Conservation (phyloP, 441 rosid genomes). For the Rhodomyrtus psidioides region DNA sequence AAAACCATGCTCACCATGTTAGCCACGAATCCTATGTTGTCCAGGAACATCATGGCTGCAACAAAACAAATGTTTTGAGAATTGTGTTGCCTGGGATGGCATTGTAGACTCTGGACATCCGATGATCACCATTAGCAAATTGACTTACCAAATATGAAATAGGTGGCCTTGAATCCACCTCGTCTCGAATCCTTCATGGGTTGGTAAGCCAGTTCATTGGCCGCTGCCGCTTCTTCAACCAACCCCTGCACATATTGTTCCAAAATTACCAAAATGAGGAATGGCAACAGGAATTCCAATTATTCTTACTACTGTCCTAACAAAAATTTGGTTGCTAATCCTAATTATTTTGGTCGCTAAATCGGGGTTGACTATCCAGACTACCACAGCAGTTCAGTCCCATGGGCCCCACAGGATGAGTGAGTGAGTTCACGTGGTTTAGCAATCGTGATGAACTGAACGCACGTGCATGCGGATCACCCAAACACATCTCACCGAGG, state of each 20-base stretch:
- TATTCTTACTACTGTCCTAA: background rate
- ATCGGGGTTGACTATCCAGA: background rate
- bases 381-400: no score
- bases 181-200: conserved; percentile 2
- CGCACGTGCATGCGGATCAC: background rate
- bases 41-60: conserved; percentile 17
- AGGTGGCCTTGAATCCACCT: conserved; percentile 18
- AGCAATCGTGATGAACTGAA: background rate
- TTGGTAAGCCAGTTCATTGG: background rate
- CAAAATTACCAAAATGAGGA: background rate
- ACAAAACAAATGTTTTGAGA: background rate
- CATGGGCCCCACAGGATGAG: background rate
- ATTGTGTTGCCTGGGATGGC: background rate
- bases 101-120: background rate
- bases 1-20: conserved; percentile 17
- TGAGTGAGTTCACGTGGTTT: background rate
- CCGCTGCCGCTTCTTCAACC: background rate
- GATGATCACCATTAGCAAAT: background rate
- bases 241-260: background rate
- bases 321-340: background rate
- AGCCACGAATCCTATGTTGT: conserved; percentile 22
- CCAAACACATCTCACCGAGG: background rate
- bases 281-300: background rate
- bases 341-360: background rate
- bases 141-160: conserved; percentile 16